Conservation (phyloP, 1,284 basidiomycete species). For the Irpex sp. region DNA sequence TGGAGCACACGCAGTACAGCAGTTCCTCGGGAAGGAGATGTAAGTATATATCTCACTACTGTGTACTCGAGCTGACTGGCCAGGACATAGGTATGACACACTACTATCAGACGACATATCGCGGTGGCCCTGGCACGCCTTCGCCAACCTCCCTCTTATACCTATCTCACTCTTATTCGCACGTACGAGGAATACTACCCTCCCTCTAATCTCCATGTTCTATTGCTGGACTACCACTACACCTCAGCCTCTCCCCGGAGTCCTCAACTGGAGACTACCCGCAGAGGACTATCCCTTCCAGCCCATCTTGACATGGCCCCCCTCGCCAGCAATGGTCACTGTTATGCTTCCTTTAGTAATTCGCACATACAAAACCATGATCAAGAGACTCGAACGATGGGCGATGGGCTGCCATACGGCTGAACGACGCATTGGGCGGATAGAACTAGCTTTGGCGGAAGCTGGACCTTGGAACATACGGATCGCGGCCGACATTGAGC, state of each 20-base stretch:
- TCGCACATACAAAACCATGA: conserved; percentile 41
- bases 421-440: conserved; percentile 23
- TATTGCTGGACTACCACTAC: conserved; percentile 59
- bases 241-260: conserved; percentile 31
- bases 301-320: conserved; percentile 48
- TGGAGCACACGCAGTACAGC: conserved; percentile 66
- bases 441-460: conserved; percentile 35
- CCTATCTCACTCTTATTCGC: conserved; percentile 55
- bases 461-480: conserved; percentile 47
- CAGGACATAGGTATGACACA: conserved; percentile 42
- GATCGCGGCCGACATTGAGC: conserved; percentile 26
- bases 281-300: conserved; percentile 10
- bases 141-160: conserved; percentile 64
- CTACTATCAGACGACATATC: conserved; percentile 60
- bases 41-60: conserved; percentile 24
- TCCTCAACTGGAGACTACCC: conserved; percentile 1
- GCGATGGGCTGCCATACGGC: conserved; percentile 37
- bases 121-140: conserved; percentile 70
- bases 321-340: conserved; percentile 56
- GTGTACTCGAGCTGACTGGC: not conserved
- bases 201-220: conserved; percentile 53
- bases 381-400: conserved; percentile 40
- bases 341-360: conserved; percentile 49
- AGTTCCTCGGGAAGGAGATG: conserved; percentile 66
- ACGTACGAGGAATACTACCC: conserved; percentile 45